Conservation (phyloP, 768 basidiomycete genomes). For the Ramaria sp. region DNA sequence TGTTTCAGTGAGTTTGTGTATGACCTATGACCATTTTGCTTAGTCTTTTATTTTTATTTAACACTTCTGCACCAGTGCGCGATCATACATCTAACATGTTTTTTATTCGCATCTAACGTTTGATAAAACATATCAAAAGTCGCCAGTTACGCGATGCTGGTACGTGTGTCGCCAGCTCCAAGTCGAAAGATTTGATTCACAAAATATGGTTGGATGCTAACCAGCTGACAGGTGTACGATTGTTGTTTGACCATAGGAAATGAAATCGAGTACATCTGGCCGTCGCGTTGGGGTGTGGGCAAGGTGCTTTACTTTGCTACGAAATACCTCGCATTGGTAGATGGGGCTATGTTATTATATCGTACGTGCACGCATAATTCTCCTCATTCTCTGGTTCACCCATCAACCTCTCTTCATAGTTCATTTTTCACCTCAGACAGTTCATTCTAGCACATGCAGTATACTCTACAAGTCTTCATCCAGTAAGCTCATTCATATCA, state of each 20-base stretch:
- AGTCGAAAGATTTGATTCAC: no score
- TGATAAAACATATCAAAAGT: no score
- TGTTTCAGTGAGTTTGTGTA: not conserved
- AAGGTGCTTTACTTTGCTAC: not conserved
- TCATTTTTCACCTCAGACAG: not conserved
- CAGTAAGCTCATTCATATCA: no score
- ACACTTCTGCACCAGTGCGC: not conserved
- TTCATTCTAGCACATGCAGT: not conserved
- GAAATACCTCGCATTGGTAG: not conserved
- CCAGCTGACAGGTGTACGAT: not conserved
- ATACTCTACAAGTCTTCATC: not conserved
- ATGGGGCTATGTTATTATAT: not conserved
- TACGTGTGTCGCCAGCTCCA: no score
- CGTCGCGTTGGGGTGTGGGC: not conserved
- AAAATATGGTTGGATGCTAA: not conserved
- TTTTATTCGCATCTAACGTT: no score
- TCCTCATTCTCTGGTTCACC: no score
- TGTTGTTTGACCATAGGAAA: not conserved
- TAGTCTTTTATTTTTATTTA: not conserved
- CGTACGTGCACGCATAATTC: no score
- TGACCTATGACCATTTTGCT: no score
- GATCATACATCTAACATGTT: no score
- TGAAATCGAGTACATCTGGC: constrained; percentile 1
- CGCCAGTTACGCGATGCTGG: not conserved
- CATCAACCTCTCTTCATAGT: not conserved